Conservation (phyloP, 108 stramenopile species). For the Halocafeteria seosinensis region DNA sequence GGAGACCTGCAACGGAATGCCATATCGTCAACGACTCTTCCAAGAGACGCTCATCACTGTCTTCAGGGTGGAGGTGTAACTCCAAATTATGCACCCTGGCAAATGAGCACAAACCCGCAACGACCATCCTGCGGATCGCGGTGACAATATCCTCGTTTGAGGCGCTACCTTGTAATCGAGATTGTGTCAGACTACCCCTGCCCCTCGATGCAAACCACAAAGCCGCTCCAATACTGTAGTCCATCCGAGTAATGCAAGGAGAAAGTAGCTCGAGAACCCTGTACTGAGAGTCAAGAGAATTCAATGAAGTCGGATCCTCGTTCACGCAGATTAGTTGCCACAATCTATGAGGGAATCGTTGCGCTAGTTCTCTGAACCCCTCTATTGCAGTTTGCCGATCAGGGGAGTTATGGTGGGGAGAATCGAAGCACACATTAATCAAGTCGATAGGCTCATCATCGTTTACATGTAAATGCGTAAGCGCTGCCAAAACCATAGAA, state of each 20-base stretch:
- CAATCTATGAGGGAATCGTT: not conserved
- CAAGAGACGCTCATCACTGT: not conserved
- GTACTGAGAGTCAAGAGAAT: too few relatives aligned
- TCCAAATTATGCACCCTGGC: too few relatives aligned
- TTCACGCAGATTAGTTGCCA: not conserved
- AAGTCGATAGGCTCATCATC: constrained; percentile 1
- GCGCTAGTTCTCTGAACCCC: not conserved
- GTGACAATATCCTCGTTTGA: too few relatives aligned
- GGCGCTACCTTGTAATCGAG: too few relatives aligned
- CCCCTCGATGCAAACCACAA: not conserved
- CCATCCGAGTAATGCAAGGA: not conserved
- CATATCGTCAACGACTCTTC: not conserved
- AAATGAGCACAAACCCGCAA: too few relatives aligned
- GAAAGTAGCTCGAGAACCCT: not conserved
- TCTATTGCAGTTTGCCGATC: not conserved
- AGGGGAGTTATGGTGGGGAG: not conserved
- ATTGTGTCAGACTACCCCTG: too few relatives aligned
- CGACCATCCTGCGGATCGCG: too few relatives aligned
- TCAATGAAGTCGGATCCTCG: not conserved
- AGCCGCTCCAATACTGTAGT: not conserved
- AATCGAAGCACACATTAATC: not conserved
- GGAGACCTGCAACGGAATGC: not conserved
- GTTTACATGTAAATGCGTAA: not conserved
- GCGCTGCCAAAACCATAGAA: not conserved
- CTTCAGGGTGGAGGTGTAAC: not conserved